Evolutionary conservation across 306 rosid genomes (phyloP).

Genomic region (Vigna reflexopilosa): DNA sequence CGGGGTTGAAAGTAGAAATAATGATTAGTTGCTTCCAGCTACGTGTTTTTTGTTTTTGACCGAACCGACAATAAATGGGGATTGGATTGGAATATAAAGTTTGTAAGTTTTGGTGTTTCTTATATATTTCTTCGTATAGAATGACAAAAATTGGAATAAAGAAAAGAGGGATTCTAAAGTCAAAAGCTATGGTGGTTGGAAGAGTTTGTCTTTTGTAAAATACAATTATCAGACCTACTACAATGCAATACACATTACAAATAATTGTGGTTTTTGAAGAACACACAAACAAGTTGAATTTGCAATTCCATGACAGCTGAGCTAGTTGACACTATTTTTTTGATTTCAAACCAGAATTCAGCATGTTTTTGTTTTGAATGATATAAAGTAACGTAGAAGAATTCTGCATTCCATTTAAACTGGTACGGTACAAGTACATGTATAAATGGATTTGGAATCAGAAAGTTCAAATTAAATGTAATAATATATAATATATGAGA

Average conservation of each 20-base stretch:
- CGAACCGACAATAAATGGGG: constrained; percentile 20
- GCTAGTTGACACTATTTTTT: neutral
- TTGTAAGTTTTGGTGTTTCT: constrained; percentile 18
- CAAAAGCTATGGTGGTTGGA: constrained; percentile 39
- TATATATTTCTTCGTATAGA: constrained; percentile 24
- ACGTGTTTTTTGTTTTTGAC: neutral
- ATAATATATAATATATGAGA: too few relatives aligned
- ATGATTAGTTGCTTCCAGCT: constrained; percentile 33
- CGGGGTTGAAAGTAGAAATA: constrained; percentile 14
- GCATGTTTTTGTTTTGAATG: neutral
- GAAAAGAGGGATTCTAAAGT: constrained; percentile 42
- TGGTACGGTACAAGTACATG: neutral
- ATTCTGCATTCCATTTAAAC: too few relatives aligned
- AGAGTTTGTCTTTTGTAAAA: constrained; percentile 44
- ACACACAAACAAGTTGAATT: neutral
- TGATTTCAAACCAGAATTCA: neutral
- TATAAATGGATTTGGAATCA: neutral
- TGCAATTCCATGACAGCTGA: neutral
- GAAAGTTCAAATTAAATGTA: too few relatives aligned
- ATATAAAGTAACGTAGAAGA: too few relatives aligned
- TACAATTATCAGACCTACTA: constrained; percentile 3
- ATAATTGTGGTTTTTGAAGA: too few relatives aligned
- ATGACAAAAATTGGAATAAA: constrained; percentile 39
- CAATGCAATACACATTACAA: neutral
- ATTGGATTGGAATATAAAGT: constrained; percentile 1